A percentile compares a stretch with the other conserved stretches of the same genome.
These are phyloP conservation scores for Metarhizium sp. DNA, from an alignment of 2,329 filamentous ascomycete genomes.

Conservation along the genomic window DNA sequence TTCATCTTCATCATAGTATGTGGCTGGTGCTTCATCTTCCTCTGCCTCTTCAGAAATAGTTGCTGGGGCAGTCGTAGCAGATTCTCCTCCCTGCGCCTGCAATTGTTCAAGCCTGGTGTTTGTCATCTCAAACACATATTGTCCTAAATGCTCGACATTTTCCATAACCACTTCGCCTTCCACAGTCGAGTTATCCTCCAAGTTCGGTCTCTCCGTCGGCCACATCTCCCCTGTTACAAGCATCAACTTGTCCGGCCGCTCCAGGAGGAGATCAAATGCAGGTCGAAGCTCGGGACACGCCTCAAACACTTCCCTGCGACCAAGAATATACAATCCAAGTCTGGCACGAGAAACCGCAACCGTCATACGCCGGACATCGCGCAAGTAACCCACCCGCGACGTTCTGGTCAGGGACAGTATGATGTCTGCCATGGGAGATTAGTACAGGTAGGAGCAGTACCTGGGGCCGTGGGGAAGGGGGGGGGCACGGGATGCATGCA, in stretches of 20 bases:
- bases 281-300: constrained; percentile 78
- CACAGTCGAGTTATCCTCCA: constrained; percentile 32
- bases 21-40: constrained; percentile 20
- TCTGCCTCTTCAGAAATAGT: constrained; percentile 17
- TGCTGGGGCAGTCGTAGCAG: constrained; percentile 11
- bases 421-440: constrained; percentile 51
- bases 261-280: constrained; percentile 71
- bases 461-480: too few species aligned
- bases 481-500: not conserved
- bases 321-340: constrained; percentile 85
- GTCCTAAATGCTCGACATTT: constrained; percentile 83
- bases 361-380: constrained; percentile 86
- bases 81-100: constrained; percentile 24
- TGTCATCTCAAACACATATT: constrained; percentile 97
- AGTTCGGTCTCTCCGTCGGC: constrained; percentile 50
- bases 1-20: constrained; percentile 21
- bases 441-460: not conserved
- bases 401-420: constrained; percentile 91
- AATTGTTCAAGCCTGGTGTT: constrained; percentile 47
- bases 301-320: constrained; percentile 81
- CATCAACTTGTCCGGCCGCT: constrained; percentile 70
- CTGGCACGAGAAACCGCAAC: constrained; percentile 90
- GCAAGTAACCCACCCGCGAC: constrained; percentile 79
- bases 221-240: constrained; percentile 83
- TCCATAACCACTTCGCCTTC: constrained; percentile 66